These are phyloP conservation scores for Yamadazyma membranifaciens DNA, from an alignment of 1,139 yeast species.

Conservation along the genomic window DNA sequence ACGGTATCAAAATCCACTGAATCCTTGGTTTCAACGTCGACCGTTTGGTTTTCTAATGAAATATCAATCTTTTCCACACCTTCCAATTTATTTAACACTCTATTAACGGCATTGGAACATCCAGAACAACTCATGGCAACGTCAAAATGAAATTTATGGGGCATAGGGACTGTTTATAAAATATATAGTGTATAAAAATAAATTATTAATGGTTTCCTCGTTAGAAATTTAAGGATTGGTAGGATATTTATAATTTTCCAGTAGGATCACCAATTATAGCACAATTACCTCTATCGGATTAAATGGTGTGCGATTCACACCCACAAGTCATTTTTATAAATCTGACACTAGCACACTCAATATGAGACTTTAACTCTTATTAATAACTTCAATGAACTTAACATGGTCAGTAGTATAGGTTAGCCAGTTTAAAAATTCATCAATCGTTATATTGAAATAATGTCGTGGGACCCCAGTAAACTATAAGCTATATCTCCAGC, in stretches of 20 bases:
- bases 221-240: background rate
- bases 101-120: constrained; percentile 83
- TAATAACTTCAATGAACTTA: too few relatives aligned
- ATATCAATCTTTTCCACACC: constrained; percentile 75
- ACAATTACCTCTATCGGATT: constrained; percentile 4
- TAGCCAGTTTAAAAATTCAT: background rate
- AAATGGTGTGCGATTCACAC: constrained; percentile 1
- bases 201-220: too few relatives aligned
- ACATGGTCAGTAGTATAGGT: background rate
- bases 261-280: constrained; percentile 1
- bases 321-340: too few relatives aligned
- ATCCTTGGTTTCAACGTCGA: constrained; percentile 65
- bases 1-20: constrained; percentile 70
- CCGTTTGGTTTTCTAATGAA: constrained; percentile 78
- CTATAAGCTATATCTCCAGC: too few relatives aligned
- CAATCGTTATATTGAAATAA: background rate
- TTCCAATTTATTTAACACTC: constrained; percentile 68
- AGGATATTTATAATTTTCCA: background rate
- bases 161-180: constrained; percentile 2
- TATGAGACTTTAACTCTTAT: too few relatives aligned
- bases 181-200: too few relatives aligned
- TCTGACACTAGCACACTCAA: too few relatives aligned
- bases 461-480: constrained; percentile 2
- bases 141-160: constrained; percentile 61
- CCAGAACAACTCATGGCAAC: constrained; percentile 85